phyloP scores from a whole-genome alignment of 495 filamentous ascomycete genomes.

The Trichoderma virens region DNA sequence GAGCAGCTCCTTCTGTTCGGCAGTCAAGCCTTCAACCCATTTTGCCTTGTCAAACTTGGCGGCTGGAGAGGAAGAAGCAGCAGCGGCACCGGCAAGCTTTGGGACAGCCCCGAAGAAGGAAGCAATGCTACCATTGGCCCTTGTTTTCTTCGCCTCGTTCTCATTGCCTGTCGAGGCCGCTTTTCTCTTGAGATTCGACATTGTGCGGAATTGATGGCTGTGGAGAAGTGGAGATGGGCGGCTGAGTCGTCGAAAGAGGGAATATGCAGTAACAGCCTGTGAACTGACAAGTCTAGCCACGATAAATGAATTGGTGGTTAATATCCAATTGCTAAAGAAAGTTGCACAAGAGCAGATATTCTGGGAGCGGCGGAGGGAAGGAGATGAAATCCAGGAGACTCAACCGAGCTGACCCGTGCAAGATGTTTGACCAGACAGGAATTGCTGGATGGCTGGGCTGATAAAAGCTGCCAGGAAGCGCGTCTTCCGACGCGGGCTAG shows the following conservation, averaged over 20 bases:
- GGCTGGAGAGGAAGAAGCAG: slow-evolving; percentile 19
- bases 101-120: slow-evolving; percentile 44
- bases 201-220: slow-evolving; percentile 17
- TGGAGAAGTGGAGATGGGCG: neutral
- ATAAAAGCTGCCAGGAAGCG: neutral
- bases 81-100: slow-evolving; percentile 20
- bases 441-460: neutral
- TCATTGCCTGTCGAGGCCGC: slow-evolving; percentile 39
- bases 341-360: neutral
- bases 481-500: neutral
- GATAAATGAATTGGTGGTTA: neutral
- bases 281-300: neutral
- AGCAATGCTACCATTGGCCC: slow-evolving; percentile 47
- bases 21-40: slow-evolving; percentile 71
- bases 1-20: slow-evolving; percentile 75
- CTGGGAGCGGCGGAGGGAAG: neutral
- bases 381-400: neutral
- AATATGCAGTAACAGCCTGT: neutral
- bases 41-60: slow-evolving; percentile 75
- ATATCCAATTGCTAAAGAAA: neutral
- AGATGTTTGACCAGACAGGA: neutral
- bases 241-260: neutral
- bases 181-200: slow-evolving; percentile 62
- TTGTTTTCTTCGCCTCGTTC: slow-evolving; percentile 61
- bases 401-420: neutral